Evolutionary conservation across 2,329 filamentous ascomycete genomes (phyloP).

Genomic region (Cryphonectria japonica): DNA sequence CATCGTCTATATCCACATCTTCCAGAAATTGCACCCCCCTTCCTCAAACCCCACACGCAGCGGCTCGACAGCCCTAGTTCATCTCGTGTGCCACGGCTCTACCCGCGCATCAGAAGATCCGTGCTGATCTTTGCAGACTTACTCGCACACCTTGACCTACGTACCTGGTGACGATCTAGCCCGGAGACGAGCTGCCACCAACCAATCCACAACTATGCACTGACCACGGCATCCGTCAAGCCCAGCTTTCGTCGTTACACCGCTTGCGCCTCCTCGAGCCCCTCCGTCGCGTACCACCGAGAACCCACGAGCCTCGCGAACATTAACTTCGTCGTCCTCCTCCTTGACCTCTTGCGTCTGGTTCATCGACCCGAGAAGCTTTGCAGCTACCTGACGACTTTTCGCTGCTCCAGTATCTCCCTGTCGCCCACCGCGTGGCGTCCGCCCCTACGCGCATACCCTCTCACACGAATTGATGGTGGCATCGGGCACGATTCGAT

Average conservation of each 20-base stretch:
- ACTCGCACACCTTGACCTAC: not conserved
- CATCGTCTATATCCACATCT: not conserved
- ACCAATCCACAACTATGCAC: slow-evolving; percentile 27
- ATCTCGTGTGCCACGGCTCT: slow-evolving; percentile 14
- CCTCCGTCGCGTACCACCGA: not conserved
- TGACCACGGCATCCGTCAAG: slow-evolving; percentile 23
- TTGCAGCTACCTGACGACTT: not conserved
- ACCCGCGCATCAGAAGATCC: slow-evolving; percentile 22
- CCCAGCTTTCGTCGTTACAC: slow-evolving; percentile 14
- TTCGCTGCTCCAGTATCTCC: slow-evolving; percentile 1
- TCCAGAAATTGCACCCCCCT: not conserved
- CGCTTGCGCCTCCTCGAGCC: slow-evolving; percentile 4
- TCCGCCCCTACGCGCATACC: not conserved
- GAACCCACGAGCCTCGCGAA: not conserved
- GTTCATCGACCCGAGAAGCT: not conserved
- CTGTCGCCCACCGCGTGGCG: not conserved
- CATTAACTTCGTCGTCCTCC: not conserved
- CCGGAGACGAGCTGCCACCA: slow-evolving; percentile 10
- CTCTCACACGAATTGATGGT: too few relatives aligned
- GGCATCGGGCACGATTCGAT: not conserved
- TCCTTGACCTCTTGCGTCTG: not conserved
- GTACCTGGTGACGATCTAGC: slow-evolving; percentile 20
- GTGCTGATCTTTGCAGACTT: slow-evolving; percentile 17
- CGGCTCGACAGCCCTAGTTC: slow-evolving; percentile 2
- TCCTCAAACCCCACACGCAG: not conserved